Evolutionary conservation across 208 protist species (phyloP).

Genomic region (Trypanosoma mega): DNA sequence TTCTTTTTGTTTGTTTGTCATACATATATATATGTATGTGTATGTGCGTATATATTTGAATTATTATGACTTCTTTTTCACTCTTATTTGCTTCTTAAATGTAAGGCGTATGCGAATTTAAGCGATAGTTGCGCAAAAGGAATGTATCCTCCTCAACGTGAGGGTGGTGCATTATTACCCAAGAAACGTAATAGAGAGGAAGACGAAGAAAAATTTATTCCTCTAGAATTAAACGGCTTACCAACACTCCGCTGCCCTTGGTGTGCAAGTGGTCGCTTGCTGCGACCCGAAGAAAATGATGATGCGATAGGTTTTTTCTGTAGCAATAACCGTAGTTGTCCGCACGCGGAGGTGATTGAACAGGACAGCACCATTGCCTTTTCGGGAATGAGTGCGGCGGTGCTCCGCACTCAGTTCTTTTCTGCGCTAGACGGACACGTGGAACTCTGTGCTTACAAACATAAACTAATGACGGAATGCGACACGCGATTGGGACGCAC

Average conservation of each 20-base stretch:
- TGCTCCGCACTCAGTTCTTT: slow-evolving; percentile 19
- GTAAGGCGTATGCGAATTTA: background rate
- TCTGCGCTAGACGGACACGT: slow-evolving; percentile 25
- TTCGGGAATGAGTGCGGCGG: slow-evolving; percentile 21
- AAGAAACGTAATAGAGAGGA: background rate
- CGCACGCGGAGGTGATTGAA: slow-evolving; percentile 6
- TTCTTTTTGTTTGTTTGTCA: too few relatives aligned
- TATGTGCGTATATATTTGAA: background rate
- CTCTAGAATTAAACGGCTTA: too few relatives aligned
- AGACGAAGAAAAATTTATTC: background rate
- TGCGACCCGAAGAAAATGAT: slow-evolving; percentile 2
- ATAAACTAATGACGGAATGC: too few relatives aligned
- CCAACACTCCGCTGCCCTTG: slow-evolving; percentile 33
- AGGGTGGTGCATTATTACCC: too few relatives aligned
- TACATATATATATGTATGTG: background rate
- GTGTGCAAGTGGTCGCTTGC: slow-evolving; percentile 23
- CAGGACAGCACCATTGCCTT: slow-evolving; percentile 26
- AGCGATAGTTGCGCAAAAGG: too few relatives aligned
- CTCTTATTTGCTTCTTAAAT: background rate
- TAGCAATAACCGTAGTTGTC: slow-evolving; percentile 17
- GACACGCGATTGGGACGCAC: too few relatives aligned
- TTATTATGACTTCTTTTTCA: background rate
- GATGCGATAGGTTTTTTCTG: slow-evolving; percentile 10
- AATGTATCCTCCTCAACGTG: too few relatives aligned
- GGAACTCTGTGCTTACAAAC: slow-evolving; percentile 2